Conservation (phyloP, 1,284 basidiomycete genomes). For the Ustilago cynodontis region DNA sequence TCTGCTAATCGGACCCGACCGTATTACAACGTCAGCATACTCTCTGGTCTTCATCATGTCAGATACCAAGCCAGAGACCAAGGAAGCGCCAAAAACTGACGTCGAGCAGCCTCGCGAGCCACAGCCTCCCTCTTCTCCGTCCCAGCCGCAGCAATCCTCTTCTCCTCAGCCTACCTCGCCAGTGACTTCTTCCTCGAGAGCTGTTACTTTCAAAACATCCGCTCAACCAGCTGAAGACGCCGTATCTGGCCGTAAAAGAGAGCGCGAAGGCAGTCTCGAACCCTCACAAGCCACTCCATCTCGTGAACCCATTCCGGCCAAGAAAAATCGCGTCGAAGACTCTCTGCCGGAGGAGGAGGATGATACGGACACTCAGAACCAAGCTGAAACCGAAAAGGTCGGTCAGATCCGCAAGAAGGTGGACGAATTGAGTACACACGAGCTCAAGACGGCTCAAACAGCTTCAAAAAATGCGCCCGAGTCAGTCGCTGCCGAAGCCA, state of each 20-base stretch:
- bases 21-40: not conserved
- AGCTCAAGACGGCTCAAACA: constrained; percentile 20
- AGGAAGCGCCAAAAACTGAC: constrained; percentile 5
- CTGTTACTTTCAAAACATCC: constrained; percentile 18
- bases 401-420: constrained; percentile 63
- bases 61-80: constrained; percentile 14
- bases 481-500: not conserved
- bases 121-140: constrained; percentile 18
- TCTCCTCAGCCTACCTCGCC: constrained; percentile 20
- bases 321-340: constrained; percentile 61
- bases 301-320: constrained; percentile 52
- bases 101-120: constrained; percentile 15
- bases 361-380: constrained; percentile 20
- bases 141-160: constrained; percentile 15
- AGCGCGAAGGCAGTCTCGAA: constrained; percentile 61
- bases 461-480: not conserved
- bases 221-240: constrained; percentile 37
- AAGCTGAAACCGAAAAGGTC: constrained; percentile 56
- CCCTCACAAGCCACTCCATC: constrained; percentile 42
- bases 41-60: constrained; percentile 23
- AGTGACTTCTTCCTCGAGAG: constrained; percentile 13
- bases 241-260: constrained; percentile 51
- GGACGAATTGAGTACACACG: constrained; percentile 55
- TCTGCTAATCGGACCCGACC: not conserved
- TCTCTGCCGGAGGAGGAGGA: constrained; percentile 37